Conservation (phyloP, 2,329 filamentous ascomycete genomes). For the Aureobasidium pullulans region DNA sequence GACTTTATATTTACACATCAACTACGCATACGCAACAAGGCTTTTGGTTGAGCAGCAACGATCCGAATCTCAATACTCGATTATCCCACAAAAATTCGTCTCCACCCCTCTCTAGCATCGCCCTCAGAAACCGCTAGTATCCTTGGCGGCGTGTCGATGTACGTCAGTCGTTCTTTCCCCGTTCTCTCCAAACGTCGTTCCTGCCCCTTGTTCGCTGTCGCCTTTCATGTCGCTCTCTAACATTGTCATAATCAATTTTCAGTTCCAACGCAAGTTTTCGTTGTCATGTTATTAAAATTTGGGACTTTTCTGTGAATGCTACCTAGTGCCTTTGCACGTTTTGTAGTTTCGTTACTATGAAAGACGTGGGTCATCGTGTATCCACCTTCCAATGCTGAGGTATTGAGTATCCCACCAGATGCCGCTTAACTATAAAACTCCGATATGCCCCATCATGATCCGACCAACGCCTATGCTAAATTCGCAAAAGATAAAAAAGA, state of each 20-base stretch:
- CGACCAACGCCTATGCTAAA: slow-evolving; percentile 37
- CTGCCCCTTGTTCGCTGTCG: neutral
- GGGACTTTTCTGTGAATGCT: neutral
- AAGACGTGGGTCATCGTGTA: slow-evolving; percentile 3
- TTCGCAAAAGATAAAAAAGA: slow-evolving; percentile 22
- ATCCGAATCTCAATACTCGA: slow-evolving; percentile 4
- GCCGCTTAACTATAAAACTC: neutral
- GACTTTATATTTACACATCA: slow-evolving; percentile 4
- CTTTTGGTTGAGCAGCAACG: slow-evolving; percentile 9
- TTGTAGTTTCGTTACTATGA: neutral
- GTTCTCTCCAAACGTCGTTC: neutral
- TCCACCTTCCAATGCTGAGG: slow-evolving; percentile 2
- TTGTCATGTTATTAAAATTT: neutral
- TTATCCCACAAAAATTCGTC: neutral
- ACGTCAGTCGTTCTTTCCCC: neutral
- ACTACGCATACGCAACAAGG: neutral
- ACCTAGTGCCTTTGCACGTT: neutral
- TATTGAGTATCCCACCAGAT: slow-evolving; percentile 12
- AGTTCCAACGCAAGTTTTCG: neutral
- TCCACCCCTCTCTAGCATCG: slow-evolving; percentile 5
- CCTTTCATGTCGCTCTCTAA: neutral
- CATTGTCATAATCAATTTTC: neutral
- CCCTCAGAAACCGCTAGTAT: slow-evolving; percentile 3
- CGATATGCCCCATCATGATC: slow-evolving; percentile 17
- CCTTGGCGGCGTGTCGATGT: slow-evolving; percentile 6